These are phyloP conservation scores for Coemansia sp. DNA, from an alignment of 192 early-diverging fungal genomes.

Conservation along the genomic window DNA sequence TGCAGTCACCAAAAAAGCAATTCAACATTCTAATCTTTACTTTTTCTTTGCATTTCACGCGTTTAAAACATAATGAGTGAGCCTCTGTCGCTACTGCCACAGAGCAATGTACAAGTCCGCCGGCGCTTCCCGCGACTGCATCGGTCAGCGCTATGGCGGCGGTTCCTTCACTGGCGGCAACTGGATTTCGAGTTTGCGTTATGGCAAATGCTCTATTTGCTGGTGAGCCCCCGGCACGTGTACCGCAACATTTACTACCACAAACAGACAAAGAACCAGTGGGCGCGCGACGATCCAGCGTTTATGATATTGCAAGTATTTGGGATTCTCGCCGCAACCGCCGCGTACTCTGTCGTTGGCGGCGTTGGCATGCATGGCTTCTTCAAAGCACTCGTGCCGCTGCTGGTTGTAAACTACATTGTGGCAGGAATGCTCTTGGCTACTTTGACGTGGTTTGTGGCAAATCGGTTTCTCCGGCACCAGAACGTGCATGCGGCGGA, in stretches of 20 bases:
- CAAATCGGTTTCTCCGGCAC: slow-evolving; percentile 81
- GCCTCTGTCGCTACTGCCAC: slow-evolving; percentile 29
- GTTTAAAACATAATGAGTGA: slow-evolving; percentile 21
- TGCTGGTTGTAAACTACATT: slow-evolving; percentile 41
- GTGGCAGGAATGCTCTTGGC: slow-evolving; percentile 23
- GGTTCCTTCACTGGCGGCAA: slow-evolving; percentile 47
- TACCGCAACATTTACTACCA: slow-evolving; percentile 96
- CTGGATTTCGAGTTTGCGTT: slow-evolving; percentile 50
- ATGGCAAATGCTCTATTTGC: slow-evolving; percentile 54
- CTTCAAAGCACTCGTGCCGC: slow-evolving; percentile 33
- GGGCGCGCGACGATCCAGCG: slow-evolving; percentile 96
- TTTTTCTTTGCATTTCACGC: not conserved
- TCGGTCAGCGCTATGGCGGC: slow-evolving; percentile 45
- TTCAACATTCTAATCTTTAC: not conserved
- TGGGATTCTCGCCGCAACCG: slow-evolving; percentile 47
- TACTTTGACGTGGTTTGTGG: slow-evolving; percentile 51
- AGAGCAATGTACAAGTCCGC: slow-evolving; percentile 15
- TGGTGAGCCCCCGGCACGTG: slow-evolving; percentile 47
- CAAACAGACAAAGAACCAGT: slow-evolving; percentile 98
- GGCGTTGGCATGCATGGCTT: slow-evolving; percentile 37
- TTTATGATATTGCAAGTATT: slow-evolving; percentile 77
- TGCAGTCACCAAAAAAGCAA: not conserved
- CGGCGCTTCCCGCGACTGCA: slow-evolving; percentile 44
- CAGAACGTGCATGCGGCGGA: slow-evolving; percentile 75
- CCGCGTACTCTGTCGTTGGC: slow-evolving; percentile 41